Evolutionary conservation across 2,329 filamentous ascomycete species (phyloP).

Genomic region (Hymenoscyphus fructigenus): DNA sequence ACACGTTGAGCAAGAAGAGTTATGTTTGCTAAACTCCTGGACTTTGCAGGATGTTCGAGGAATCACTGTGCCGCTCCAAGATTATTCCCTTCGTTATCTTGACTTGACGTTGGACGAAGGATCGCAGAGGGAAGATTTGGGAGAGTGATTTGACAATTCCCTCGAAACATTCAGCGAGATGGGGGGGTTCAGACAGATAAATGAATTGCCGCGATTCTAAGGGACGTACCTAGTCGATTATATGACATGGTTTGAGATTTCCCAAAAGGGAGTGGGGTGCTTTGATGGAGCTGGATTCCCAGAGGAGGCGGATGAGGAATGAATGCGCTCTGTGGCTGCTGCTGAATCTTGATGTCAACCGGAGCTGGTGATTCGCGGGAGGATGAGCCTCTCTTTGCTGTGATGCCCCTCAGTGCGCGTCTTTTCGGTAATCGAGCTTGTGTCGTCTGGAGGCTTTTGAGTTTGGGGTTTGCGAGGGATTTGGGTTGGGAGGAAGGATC

Average conservation of each 20-base stretch:
- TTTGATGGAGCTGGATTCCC: background rate
- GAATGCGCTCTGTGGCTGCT: conserved; percentile 5
- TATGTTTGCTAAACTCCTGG: conserved; percentile 21
- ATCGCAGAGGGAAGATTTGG: conserved; percentile 6
- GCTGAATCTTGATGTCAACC: background rate
- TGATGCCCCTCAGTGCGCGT: background rate
- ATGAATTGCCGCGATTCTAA: conserved; percentile 20
- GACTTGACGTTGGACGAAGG: background rate
- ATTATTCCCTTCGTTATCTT: background rate
- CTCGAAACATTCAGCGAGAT: conserved; percentile 13
- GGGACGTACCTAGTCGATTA: conserved; percentile 67
- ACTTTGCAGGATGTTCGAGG: conserved; percentile 25
- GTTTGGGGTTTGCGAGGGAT: background rate
- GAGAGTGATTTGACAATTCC: background rate
- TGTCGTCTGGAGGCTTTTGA: background rate
- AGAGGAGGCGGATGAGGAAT: conserved; percentile 6
- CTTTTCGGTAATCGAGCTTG: background rate
- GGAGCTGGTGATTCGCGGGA: background rate
- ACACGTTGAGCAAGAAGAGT: no score
- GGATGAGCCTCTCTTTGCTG: background rate
- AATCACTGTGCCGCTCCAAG: conserved; percentile 2
- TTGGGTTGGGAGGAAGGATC: background rate
- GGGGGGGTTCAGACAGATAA: conserved; percentile 8
- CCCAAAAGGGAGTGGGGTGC: conserved; percentile 7
- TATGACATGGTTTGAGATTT: conserved; percentile 57